phyloP scores from a whole-genome alignment of 1,284 basidiomycete genomes.

The Xerocomus cyaneibrunnescens region DNA sequence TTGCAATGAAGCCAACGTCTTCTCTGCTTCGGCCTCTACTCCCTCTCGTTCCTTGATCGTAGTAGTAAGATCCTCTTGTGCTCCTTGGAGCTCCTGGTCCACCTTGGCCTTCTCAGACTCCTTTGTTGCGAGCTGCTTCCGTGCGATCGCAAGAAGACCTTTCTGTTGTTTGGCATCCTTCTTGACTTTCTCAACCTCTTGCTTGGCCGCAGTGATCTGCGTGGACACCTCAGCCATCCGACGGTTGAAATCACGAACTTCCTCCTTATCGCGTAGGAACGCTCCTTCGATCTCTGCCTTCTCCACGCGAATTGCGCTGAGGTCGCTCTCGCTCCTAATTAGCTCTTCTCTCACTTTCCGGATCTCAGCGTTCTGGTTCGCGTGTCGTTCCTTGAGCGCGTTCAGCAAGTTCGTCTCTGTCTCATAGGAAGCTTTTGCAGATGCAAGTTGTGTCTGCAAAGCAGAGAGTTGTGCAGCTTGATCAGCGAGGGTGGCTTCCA shows the following conservation, averaged over 20 bases:
- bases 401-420: slow-evolving; percentile 77
- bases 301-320: slow-evolving; percentile 87
- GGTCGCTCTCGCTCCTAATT: slow-evolving; percentile 89
- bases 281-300: slow-evolving; percentile 91
- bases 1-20: slow-evolving; percentile 13
- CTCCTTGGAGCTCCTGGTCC: slow-evolving; percentile 72
- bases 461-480: slow-evolving; percentile 71
- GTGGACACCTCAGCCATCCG: slow-evolving; percentile 80
- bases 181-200: slow-evolving; percentile 82
- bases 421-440: slow-evolving; percentile 80
- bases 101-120: slow-evolving; percentile 76
- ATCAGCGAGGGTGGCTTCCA: slow-evolving; percentile 58
- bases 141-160: slow-evolving; percentile 90
- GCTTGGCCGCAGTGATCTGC: slow-evolving; percentile 72
- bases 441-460: slow-evolving; percentile 72
- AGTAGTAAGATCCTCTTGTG: slow-evolving; percentile 51
- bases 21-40: slow-evolving; percentile 52
- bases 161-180: slow-evolving; percentile 97
- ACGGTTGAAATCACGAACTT: slow-evolving; percentile 83
- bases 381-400: slow-evolving; percentile 71
- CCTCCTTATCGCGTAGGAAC: slow-evolving; percentile 92
- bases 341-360: slow-evolving; percentile 76
- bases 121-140: slow-evolving; percentile 89
- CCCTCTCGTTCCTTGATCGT: slow-evolving; percentile 58
- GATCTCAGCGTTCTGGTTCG: slow-evolving; percentile 76